Conservation (phyloP, 176 grass and related monocot genomes). For the Paspalum notatum region DNA sequence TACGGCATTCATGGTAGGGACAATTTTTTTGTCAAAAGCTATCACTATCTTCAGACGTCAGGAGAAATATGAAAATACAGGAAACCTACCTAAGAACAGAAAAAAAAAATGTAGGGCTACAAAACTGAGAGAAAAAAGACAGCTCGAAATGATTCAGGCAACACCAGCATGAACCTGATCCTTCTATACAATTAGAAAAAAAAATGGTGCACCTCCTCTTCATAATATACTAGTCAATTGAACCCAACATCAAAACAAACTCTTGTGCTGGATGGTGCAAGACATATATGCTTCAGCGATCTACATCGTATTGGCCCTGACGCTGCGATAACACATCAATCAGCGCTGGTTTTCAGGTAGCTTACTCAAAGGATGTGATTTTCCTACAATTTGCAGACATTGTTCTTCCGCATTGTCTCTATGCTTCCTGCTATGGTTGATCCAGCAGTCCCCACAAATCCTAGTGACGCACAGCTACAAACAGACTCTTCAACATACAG, state of each 20-base stretch:
- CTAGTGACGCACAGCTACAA: conserved; percentile 90
- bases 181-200: neutral
- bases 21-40: neutral
- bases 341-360: conserved; percentile 3
- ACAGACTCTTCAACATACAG: conserved; percentile 83
- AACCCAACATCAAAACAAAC: neutral
- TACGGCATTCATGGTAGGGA: neutral
- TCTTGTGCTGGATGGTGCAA: neutral
- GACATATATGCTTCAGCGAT: conserved; percentile 1
- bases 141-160: conserved; percentile 14
- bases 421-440: conserved; percentile 93
- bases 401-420: conserved; percentile 75
- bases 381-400: conserved; percentile 67
- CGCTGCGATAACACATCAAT: neutral
- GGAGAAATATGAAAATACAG: neutral
- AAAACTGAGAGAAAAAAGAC: neutral
- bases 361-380: neutral
- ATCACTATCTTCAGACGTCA: neutral
- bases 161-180: conserved; percentile 13
- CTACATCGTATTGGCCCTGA: conserved; percentile 17
- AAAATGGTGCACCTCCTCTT: neutral
- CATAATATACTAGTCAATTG: neutral
- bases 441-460: conserved; percentile 90
- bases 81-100: neutral
- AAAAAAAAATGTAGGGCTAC: neutral